Evolutionary conservation across 2,329 filamentous ascomycete species (phyloP).

Genomic region (Penicillium olsonii): DNA sequence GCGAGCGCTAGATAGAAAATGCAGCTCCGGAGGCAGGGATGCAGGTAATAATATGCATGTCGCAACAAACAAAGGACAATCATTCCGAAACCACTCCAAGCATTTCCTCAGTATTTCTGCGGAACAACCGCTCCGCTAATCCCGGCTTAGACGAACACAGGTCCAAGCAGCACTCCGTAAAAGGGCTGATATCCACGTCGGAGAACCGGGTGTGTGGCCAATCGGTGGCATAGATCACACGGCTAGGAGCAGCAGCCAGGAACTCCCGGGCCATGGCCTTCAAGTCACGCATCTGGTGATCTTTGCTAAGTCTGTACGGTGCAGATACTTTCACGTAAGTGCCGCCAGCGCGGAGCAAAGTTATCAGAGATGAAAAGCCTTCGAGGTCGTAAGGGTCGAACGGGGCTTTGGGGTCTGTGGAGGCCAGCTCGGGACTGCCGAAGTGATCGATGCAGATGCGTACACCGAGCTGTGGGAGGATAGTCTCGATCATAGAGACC

Average conservation of each 20-base stretch:
- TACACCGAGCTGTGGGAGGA: constrained; percentile 53
- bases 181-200: constrained; percentile 57
- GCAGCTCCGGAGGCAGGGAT: constrained; percentile 5
- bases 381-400: constrained; percentile 49
- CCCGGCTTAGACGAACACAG: constrained; percentile 52
- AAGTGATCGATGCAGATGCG: constrained; percentile 63
- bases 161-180: constrained; percentile 55
- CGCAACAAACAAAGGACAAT: not conserved
- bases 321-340: constrained; percentile 63
- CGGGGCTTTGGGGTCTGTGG: constrained; percentile 12
- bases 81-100: constrained; percentile 36
- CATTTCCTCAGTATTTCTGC: constrained; percentile 57
- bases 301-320: constrained; percentile 56
- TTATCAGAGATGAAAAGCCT: constrained; percentile 53
- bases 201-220: constrained; percentile 67
- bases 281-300: constrained; percentile 48
- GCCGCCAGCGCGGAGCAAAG: constrained; percentile 49
- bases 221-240: constrained; percentile 62
- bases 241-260: constrained; percentile 46
- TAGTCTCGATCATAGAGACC: constrained; percentile 50
- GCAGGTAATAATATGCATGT: constrained; percentile 7
- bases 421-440: constrained; percentile 49
- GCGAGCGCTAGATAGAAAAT: not conserved
- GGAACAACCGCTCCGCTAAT: constrained; percentile 55
- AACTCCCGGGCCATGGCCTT: constrained; percentile 54